These are phyloP conservation scores for Suillus decipiens DNA, from an alignment of 768 basidiomycete genomes.

Conservation along the genomic window DNA sequence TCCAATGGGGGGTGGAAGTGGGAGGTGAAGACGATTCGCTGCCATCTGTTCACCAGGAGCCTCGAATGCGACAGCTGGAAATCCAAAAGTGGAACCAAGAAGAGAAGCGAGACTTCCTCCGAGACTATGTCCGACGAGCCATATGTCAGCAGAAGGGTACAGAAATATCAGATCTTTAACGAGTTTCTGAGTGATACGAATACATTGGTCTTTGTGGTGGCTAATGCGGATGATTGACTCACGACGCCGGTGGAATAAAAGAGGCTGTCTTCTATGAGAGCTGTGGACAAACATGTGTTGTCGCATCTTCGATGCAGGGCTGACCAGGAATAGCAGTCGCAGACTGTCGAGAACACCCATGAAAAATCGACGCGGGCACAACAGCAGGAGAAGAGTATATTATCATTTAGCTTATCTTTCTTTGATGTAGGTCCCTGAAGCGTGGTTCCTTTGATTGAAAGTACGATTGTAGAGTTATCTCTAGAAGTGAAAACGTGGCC, in stretches of 20 bases:
- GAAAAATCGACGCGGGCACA: conserved; percentile 88
- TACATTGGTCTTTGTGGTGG: conserved; percentile 1
- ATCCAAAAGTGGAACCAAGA: conserved; percentile 63
- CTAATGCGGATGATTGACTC: conserved; percentile 29
- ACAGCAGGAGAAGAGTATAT: conserved; percentile 88
- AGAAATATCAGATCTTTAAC: conserved; percentile 55
- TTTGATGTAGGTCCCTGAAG: conserved; percentile 82
- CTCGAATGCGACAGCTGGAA: conserved; percentile 66
- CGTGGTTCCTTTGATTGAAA: conserved; percentile 91
- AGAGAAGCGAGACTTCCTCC: conserved; percentile 67
- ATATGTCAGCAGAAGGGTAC: conserved; percentile 61
- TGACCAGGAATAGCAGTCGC: conserved; percentile 68
- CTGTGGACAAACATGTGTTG: conserved; percentile 76
- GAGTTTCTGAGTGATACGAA: conserved; percentile 40
- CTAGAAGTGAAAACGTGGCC: conserved; percentile 85
- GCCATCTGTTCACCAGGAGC: conserved; percentile 66
- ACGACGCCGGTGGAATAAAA: conserved; percentile 91
- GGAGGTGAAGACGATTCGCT: conserved; percentile 61
- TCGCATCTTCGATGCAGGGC: conserved; percentile 72
- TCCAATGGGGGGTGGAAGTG: conserved; percentile 42
- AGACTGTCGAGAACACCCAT: conserved; percentile 85
- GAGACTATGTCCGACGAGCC: conserved; percentile 64
- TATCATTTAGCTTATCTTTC: conserved; percentile 94
- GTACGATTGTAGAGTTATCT: conserved; percentile 79
- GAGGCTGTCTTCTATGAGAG: conserved; percentile 85